Base-by-base conservation (phyloP, 345 rosid genomes). In the Arabis hirsuta region DNA sequence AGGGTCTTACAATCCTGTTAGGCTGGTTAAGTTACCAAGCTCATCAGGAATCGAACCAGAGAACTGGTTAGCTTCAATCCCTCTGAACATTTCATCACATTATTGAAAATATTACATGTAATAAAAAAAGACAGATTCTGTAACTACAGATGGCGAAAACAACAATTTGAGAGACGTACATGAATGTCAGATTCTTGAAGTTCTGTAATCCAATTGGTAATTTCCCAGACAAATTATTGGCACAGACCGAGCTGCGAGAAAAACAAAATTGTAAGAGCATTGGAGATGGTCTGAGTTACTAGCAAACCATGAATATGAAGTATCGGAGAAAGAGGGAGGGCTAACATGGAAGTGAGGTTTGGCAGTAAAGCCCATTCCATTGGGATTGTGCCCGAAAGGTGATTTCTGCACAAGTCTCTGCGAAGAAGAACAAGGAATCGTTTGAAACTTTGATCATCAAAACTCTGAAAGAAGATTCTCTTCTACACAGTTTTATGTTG, bases 361-460 rank as follows among this genome's bases (percentile, higher is more conserved):
- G 14, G 74, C 78, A 82, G 5, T 22, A 81, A 73, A 48, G 84
- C 83, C 93, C 87, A 88, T 68, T 84, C 86, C 43, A 16, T 48
- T 39, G 93, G 90, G 3, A 88, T 76, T 3, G 86, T 61, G 13
- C 90, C 90, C 55, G 51, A 73, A 4, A 86, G 77, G 72, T 77
- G 84, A 68, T 86, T 86, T 74, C 72, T 76, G 13, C 26, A 62
- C 6, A 72, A 52, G 27, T 53, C 47, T 5, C 69, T 72, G 69
- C 69, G 53, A 19, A 60, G 9, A 48, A 34, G 47, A 20, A 51
- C 11, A 36, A 6, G 0, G 11, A 27, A 5, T 13, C 65, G 14
- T 22, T 54, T n/a, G 22, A 55, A 16, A 41, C 7, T 32, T 32
- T 32, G 7, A 6, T 32, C 36, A 32, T 32, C 7, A 22, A 22